Evolutionary conservation across 31 red algal species (phyloP).

Genomic region (Asparagopsis taxiformis): DNA sequence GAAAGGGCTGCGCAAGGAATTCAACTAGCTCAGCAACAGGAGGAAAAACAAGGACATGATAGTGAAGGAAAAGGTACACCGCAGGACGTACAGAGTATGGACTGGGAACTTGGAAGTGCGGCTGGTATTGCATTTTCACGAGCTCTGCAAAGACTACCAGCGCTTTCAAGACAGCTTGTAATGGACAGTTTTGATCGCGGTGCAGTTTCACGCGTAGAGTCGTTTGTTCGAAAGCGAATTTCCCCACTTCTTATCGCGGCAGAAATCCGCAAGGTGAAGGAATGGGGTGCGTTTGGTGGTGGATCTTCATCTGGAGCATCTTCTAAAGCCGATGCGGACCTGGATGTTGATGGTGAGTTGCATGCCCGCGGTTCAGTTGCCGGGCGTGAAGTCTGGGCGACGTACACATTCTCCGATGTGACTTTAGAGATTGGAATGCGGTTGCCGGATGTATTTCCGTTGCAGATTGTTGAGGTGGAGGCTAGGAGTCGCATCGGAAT

Average conservation of each 20-base stretch:
- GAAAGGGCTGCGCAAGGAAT: slow-evolving; percentile 47
- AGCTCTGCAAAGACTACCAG: slow-evolving; percentile 75
- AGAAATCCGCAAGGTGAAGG: slow-evolving; percentile 56
- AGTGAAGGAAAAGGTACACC: background rate
- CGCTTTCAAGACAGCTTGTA: slow-evolving; percentile 63
- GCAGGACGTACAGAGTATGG: slow-evolving; percentile 4
- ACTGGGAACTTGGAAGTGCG: slow-evolving; percentile 34
- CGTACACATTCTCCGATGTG: slow-evolving; percentile 80
- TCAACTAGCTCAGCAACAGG: slow-evolving; percentile 16
- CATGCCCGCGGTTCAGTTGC: slow-evolving; percentile 57
- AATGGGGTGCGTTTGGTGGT: slow-evolving; percentile 40
- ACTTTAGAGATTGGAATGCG: slow-evolving; percentile 74
- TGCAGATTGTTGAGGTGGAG: slow-evolving; percentile 65
- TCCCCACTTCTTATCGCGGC: slow-evolving; percentile 64
- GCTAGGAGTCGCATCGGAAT: slow-evolving; percentile 52
- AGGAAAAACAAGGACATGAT: slow-evolving; percentile 5
- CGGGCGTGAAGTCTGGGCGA: slow-evolving; percentile 80
- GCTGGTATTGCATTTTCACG: slow-evolving; percentile 75
- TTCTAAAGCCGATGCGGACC: background rate
- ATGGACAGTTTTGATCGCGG: slow-evolving; percentile 55
- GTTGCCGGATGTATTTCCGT: slow-evolving; percentile 84
- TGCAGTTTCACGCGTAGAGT: slow-evolving; percentile 39
- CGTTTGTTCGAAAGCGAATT: slow-evolving; percentile 63
- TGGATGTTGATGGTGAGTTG: slow-evolving; percentile 62
- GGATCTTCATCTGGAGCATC: background rate